These are phyloP conservation scores for Hordeum pubiflorum DNA, from an alignment of 202 grass and related monocot species.

Conservation along the genomic window DNA sequence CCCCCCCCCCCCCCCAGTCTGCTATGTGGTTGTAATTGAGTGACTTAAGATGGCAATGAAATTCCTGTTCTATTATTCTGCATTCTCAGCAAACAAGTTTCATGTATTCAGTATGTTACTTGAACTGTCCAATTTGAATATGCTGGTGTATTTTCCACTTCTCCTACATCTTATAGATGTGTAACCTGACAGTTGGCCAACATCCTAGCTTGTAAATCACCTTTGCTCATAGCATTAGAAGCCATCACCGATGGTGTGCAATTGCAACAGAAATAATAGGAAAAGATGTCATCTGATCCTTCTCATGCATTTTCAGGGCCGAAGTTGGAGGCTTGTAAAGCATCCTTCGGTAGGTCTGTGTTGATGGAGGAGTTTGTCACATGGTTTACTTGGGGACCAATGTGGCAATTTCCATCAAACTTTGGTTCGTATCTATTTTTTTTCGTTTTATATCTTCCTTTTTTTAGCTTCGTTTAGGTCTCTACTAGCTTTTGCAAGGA, in stretches of 20 bases:
- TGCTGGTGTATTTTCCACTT: not conserved
- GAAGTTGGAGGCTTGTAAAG: constrained; percentile 70
- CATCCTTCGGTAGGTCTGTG: constrained; percentile 65
- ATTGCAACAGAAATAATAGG: not conserved
- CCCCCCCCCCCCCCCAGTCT: not conserved
- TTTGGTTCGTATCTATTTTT: constrained; percentile 5
- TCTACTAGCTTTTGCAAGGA: constrained; percentile 15
- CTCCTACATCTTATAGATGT: not conserved
- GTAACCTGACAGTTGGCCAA: not conserved
- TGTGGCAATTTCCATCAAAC: constrained; percentile 61
- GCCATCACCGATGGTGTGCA: constrained; percentile 15
- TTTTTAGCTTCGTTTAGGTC: not conserved
- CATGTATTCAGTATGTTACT: constrained; percentile 13
- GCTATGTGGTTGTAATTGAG: constrained; percentile 10
- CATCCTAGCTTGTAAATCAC: not conserved
- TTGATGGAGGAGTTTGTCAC: constrained; percentile 62
- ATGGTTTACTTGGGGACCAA: constrained; percentile 54
- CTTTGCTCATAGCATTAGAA: constrained; percentile 17
- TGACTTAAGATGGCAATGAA: not conserved
- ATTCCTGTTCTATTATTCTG: constrained; percentile 6
- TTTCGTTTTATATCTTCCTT: not conserved
- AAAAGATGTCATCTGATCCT: constrained; percentile 40
- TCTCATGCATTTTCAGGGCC: constrained; percentile 76
- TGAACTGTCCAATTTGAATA: not conserved
- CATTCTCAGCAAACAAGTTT: not conserved